Conservation (phyloP, 1,284 basidiomycete species). For the Cerioporus squamosus region DNA sequence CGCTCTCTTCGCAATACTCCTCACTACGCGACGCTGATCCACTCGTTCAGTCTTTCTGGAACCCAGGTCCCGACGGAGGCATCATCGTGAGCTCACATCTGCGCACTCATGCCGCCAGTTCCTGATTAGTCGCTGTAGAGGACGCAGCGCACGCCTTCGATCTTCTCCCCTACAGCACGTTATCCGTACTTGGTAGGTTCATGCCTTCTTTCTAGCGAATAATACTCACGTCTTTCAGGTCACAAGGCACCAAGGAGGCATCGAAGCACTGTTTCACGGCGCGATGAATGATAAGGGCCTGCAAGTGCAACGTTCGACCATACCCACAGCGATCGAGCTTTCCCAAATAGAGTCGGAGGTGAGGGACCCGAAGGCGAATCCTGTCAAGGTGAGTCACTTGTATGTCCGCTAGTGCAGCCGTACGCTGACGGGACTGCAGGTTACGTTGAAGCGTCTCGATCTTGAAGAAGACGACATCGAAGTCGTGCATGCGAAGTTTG, state of each 20-base stretch:
- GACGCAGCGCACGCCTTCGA: conserved; percentile 60
- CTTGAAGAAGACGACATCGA: conserved; percentile 39
- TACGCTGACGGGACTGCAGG: conserved; percentile 26
- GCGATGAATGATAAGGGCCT: conserved; percentile 53
- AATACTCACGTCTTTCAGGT: conserved; percentile 41
- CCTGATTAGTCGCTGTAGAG: conserved; percentile 43
- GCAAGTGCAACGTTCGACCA: conserved; percentile 61
- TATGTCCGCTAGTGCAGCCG: not conserved
- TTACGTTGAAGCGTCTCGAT: conserved; percentile 40
- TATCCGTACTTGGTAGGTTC: conserved; percentile 64
- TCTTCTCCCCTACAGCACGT: conserved; percentile 54
- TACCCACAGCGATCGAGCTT: conserved; percentile 58
- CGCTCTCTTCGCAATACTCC: not conserved
- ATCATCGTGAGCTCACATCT: conserved; percentile 51
- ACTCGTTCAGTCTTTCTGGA: conserved; percentile 66
- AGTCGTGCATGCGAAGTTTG: conserved; percentile 55
- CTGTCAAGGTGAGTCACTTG: conserved; percentile 53
- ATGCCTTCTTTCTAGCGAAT: no score
- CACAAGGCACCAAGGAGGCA: conserved; percentile 75
- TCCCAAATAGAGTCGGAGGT: conserved; percentile 46
- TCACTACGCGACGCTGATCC: no score
- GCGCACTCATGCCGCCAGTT: no score
- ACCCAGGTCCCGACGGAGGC: conserved; percentile 61
- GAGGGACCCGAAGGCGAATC: conserved; percentile 50
- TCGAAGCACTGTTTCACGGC: conserved; percentile 72